phyloP scores from a whole-genome alignment of 352 stramenopile species.

The Phytophthora crassamura region DNA sequence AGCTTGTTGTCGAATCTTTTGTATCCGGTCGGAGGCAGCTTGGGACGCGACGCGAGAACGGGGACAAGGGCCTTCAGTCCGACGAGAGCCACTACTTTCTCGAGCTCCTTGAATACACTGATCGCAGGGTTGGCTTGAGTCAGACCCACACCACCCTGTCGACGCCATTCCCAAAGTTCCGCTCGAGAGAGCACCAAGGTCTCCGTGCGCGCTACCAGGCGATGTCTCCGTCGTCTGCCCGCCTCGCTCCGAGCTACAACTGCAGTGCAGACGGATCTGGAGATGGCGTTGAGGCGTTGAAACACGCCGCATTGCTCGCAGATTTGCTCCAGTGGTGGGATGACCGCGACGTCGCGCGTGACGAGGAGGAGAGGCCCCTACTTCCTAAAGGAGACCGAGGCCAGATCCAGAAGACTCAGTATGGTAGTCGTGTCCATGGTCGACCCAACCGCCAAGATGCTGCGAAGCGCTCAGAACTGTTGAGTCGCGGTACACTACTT shows the following conservation, averaged over 20 bases:
- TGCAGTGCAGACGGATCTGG: conserved; percentile 11
- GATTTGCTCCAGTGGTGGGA: conserved; percentile 29
- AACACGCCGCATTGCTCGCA: conserved; percentile 18
- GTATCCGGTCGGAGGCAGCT: too few species aligned
- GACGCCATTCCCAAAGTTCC: conserved; percentile 37
- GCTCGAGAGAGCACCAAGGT: conserved; percentile 3
- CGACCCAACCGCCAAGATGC: not conserved
- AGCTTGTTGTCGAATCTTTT: too few species aligned
- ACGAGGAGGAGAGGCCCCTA: conserved; percentile 27
- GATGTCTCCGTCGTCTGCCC: conserved; percentile 38
- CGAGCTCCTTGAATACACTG: too few species aligned
- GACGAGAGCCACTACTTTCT: not conserved
- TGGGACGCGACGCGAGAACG: conserved; percentile 33
- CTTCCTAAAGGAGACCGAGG: conserved; percentile 12
- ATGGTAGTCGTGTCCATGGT: not conserved
- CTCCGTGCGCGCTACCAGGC: not conserved
- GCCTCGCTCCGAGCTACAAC: conserved; percentile 16
- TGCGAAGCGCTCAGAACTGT: not conserved
- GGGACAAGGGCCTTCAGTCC: conserved; percentile 11
- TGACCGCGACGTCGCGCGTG: not conserved
- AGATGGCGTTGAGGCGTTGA: conserved; percentile 7
- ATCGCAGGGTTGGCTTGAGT: conserved; percentile 4
- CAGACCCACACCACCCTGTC: not conserved
- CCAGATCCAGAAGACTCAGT: not conserved
- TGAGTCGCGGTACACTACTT: conserved; percentile 9